Evolutionary conservation across 176 grass and related monocot genomes (phyloP).

Genomic region (Hordeum marinum): DNA sequence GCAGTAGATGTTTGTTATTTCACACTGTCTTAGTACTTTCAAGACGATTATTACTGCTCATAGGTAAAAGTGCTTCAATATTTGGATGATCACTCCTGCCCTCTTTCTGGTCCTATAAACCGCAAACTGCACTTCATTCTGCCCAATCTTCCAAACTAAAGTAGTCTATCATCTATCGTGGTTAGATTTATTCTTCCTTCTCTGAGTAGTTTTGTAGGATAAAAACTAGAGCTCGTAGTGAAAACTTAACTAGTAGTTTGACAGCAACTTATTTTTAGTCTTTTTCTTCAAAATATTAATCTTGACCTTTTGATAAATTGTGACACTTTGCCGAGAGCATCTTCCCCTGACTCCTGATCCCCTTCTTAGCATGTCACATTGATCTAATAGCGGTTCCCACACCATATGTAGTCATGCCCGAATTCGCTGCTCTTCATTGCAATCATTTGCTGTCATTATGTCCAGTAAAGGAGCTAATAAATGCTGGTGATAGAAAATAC

Average conservation of each 20-base stretch:
- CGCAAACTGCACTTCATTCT: background rate
- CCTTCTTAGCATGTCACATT: background rate
- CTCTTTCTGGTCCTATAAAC: background rate
- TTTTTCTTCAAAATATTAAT: background rate
- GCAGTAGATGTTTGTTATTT: background rate
- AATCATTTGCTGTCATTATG: background rate
- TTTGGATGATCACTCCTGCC: background rate
- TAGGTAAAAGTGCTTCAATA: background rate
- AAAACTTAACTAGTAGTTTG: background rate
- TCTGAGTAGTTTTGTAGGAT: background rate
- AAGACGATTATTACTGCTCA: background rate
- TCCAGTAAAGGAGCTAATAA: background rate
- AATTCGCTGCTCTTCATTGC: background rate
- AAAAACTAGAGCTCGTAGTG: background rate
- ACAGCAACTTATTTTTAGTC: background rate
- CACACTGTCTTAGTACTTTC: background rate
- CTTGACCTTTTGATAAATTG: background rate
- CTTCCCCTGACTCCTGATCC: background rate
- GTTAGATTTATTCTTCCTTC: background rate
- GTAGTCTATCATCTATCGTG: background rate
- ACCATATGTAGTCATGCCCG: background rate
- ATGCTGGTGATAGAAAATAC: background rate
- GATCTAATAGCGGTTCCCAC: background rate
- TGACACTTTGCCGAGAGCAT: background rate
- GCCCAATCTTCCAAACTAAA: background rate